Conservation (phyloP, 202 grass and related monocot species). For the Eragrostis tef region DNA sequence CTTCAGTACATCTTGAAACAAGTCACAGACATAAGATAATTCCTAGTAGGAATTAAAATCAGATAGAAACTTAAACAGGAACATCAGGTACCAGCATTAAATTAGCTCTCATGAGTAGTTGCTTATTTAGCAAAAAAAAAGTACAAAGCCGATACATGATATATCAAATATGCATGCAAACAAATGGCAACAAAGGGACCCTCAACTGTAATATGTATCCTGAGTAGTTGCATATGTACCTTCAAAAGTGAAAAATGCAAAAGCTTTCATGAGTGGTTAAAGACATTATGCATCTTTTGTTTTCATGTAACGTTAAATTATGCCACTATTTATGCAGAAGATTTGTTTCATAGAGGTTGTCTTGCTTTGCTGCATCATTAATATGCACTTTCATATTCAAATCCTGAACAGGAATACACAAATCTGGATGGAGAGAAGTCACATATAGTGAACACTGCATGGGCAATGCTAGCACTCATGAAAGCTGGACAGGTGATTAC, state of each 20-base stretch:
- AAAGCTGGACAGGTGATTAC: constrained; percentile 74
- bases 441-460: constrained; percentile 73
- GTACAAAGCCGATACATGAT: background rate
- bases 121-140: too few relatives aligned
- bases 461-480: constrained; percentile 78
- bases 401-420: constrained; percentile 65
- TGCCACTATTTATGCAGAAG: constrained; percentile 1
- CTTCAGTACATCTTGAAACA: too few relatives aligned
- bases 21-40: too few relatives aligned
- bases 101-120: too few relatives aligned
- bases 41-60: too few relatives aligned
- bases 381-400: constrained; percentile 11
- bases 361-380: too few relatives aligned
- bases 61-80: too few relatives aligned
- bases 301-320: background rate
- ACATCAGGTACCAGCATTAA: too few relatives aligned
- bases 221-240: constrained; percentile 1
- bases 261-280: constrained; percentile 11
- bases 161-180: constrained; percentile 3
- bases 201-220: background rate
- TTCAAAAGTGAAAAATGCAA: constrained; percentile 24
- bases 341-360: constrained; percentile 17
- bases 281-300: constrained; percentile 18
- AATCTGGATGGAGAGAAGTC: constrained; percentile 63
- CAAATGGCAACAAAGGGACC: background rate